Evolutionary conservation across 2,329 filamentous ascomycete species (phyloP).

Genomic region (Penicillium griseofulvum): DNA sequence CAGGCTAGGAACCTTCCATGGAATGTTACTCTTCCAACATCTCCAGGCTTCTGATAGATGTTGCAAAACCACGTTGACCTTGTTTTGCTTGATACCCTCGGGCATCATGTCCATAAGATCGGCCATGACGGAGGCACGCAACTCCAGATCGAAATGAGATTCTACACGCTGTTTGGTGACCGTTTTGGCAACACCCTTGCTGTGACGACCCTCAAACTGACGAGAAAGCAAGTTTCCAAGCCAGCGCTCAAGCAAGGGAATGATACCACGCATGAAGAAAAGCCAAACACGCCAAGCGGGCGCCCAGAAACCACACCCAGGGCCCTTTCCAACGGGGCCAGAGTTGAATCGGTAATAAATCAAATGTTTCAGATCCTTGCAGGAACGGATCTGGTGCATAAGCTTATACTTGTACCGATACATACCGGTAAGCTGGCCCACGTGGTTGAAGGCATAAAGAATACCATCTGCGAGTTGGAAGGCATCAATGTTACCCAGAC

Average conservation of each 20-base stretch:
- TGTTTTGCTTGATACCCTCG: constrained; percentile 98
- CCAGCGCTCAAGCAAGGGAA: constrained; percentile 94
- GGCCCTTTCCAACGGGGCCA: constrained; percentile 92
- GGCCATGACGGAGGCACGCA: constrained; percentile 97
- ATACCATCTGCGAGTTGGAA: constrained; percentile 99
- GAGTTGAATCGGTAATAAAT: constrained; percentile 99
- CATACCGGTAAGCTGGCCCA: constrained; percentile 97
- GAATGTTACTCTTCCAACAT: constrained; percentile 99
- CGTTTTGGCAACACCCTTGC: constrained; percentile 97
- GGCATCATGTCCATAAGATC: constrained; percentile 99
- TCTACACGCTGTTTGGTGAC: constrained; percentile 99
- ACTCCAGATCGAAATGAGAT: constrained; percentile 95
- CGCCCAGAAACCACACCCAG: constrained; percentile 98
- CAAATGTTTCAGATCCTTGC: constrained; percentile 97
- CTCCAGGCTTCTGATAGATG: constrained; percentile 98
- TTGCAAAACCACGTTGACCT: constrained; percentile 95
- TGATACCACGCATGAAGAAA: constrained; percentile 98
- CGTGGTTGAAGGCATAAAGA: constrained; percentile 98
- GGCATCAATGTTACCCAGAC: constrained; percentile 95
- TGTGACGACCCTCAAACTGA: constrained; percentile 97
- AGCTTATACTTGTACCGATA: constrained; percentile 99
- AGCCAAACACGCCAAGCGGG: constrained; percentile 98
- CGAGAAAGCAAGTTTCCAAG: constrained; percentile 93
- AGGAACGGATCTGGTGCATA: constrained; percentile 99
- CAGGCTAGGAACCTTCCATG: constrained; percentile 96